Conservation (phyloP, 768 basidiomycete genomes). For the Termitomyces sp. region DNA sequence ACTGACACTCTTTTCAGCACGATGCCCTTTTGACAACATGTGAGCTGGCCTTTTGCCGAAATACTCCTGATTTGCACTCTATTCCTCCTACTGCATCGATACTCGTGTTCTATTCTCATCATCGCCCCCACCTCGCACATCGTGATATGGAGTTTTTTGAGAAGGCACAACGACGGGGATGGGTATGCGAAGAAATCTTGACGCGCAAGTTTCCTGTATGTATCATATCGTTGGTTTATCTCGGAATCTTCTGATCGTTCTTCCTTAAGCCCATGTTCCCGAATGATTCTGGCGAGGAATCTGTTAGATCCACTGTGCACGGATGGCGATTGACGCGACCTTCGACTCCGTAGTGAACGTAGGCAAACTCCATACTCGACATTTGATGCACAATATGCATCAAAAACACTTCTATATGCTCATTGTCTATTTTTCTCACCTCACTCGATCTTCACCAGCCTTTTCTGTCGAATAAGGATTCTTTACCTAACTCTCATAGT, state of each 20-base stretch:
- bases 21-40: constrained; percentile 76
- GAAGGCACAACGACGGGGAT: constrained; percentile 56
- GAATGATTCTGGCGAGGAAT: constrained; percentile 76
- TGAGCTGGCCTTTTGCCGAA: constrained; percentile 33
- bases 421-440: neutral
- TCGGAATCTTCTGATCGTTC: neutral
- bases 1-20: constrained; percentile 43
- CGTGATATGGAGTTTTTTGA: constrained; percentile 81
- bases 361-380: no score
- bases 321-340: constrained; percentile 60
- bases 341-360: neutral
- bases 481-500: neutral
- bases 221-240: neutral
- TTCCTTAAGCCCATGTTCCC: constrained; percentile 80
- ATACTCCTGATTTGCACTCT: neutral
- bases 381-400: neutral
- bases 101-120: constrained; percentile 87
- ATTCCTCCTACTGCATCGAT: constrained; percentile 26
- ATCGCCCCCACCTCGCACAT: constrained; percentile 77
- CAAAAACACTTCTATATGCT: no score
- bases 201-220: constrained; percentile 59
- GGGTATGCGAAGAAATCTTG: constrained; percentile 69
- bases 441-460: neutral
- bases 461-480: neutral
- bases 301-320: constrained; percentile 75